A percentile compares a stretch with the other conserved stretches of the same genome.
phyloP scores from a whole-genome alignment of 805 yeast species.

The Diddensiella santjacobensis region DNA sequence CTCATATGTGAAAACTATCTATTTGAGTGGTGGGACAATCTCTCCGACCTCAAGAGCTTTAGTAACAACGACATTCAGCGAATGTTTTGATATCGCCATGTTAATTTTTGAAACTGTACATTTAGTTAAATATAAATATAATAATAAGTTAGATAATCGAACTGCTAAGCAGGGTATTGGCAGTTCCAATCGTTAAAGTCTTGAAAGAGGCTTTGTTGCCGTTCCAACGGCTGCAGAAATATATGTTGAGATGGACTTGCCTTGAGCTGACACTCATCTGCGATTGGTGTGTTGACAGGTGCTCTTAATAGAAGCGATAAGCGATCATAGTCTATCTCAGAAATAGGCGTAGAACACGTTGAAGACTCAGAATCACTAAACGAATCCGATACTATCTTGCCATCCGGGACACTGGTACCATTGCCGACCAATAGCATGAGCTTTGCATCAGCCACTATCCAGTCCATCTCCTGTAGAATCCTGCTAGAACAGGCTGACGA shows the following conservation, averaged over 20 bases:
- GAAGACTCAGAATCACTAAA: not conserved
- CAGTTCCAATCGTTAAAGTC: not conserved
- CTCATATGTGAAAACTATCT: constrained; percentile 87
- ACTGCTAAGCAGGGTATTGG: not conserved
- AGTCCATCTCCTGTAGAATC: not conserved
- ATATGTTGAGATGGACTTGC: too few species aligned
- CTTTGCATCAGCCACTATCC: not conserved
- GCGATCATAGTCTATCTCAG: not conserved
- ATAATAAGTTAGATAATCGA: not conserved
- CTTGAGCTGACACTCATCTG: too few species aligned
- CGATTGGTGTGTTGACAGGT: too few species aligned
- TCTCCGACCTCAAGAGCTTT: constrained; percentile 53
- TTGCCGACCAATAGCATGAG: not conserved
- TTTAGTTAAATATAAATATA: not conserved
- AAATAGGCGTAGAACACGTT: not conserved
- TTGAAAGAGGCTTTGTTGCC: too few species aligned
- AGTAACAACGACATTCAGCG: constrained; percentile 36
- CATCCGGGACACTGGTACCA: too few species aligned
- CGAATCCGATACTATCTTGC: too few species aligned
- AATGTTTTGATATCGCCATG: constrained; percentile 25
- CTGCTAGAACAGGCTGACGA: not conserved
- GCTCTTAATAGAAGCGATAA: too few species aligned
- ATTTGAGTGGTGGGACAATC: constrained; percentile 89
- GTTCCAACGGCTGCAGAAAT: too few species aligned
- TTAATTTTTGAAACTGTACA: too few species aligned